Conservation (phyloP, 2,329 filamentous ascomycete genomes). For the Colletotrichum cordylinicola region DNA sequence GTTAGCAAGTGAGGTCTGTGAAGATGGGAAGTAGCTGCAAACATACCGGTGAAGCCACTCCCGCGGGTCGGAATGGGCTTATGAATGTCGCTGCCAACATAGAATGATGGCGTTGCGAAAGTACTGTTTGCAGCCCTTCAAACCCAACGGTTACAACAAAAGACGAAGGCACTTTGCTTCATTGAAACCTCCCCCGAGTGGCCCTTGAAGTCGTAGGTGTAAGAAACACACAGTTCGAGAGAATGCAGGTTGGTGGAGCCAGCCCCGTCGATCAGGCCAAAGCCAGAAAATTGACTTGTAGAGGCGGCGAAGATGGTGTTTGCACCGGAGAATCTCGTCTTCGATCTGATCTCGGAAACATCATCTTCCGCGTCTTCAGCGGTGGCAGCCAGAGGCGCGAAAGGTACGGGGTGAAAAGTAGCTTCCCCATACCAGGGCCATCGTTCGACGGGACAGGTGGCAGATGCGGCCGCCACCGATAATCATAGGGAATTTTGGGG, state of each 20-base stretch:
- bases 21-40: neutral
- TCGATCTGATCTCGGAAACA: neutral
- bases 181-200: neutral
- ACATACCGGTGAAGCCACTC: neutral
- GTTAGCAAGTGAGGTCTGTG: too few species aligned
- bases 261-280: neutral
- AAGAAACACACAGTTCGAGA: neutral
- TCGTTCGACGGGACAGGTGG: neutral
- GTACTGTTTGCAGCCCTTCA: neutral
- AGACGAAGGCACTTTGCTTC: too few species aligned
- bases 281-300: neutral
- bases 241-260: neutral
- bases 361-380: neutral
- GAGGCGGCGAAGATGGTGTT: neutral
- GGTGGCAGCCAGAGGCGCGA: neutral
- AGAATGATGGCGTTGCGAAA: neutral
- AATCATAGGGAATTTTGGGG: neutral
- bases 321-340: fast-evolving
- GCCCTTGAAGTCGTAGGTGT: neutral
- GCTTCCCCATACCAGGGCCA: neutral
- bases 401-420: neutral
- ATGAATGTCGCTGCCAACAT: neutral
- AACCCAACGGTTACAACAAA: neutral
- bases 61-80: neutral
- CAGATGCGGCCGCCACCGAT: neutral